Percentiles rank a stretch among this genome's conserved stretches.
Evolutionary conservation across 257 asterid genomes (phyloP).

Genomic region (Primulina tabacum): DNA sequence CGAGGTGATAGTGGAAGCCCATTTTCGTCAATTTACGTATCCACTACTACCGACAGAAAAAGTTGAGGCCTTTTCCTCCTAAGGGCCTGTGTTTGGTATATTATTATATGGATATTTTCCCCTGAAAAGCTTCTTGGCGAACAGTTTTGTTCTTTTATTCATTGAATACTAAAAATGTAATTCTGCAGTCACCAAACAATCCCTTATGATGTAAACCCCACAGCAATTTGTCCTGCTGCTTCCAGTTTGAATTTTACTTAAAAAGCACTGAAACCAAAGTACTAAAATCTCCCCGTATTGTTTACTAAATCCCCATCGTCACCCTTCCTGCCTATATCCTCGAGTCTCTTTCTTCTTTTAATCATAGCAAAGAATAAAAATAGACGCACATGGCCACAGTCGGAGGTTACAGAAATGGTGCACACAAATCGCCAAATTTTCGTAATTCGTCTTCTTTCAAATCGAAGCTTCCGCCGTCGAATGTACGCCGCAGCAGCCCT

Average conservation of each 20-base stretch:
- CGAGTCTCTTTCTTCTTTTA: constrained; percentile 10
- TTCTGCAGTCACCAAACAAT: constrained; percentile 27
- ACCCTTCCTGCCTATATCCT: constrained; percentile 13
- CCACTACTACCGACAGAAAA: constrained; percentile 19
- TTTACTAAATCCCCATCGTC: neutral
- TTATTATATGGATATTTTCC: neutral
- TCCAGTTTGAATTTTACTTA: neutral
- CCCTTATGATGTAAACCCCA: neutral
- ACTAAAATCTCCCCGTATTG: neutral
- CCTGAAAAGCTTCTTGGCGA: neutral
- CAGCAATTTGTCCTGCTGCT: neutral
- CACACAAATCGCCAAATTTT: constrained; percentile 53
- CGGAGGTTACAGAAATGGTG: constrained; percentile 61
- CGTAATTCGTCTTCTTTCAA: constrained; percentile 82
- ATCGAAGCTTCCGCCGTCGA: constrained; percentile 64
- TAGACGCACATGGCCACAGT: constrained; percentile 55
- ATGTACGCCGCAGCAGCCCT: constrained; percentile 72
- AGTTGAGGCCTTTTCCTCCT: constrained; percentile 32
- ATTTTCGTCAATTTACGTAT: constrained; percentile 28
- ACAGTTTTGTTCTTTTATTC: neutral
- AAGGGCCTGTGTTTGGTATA: too few species aligned
- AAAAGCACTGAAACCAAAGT: neutral
- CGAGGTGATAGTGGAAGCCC: constrained; percentile 33
- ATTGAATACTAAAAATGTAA: constrained; percentile 4
- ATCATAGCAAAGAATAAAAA: neutral